Conservation (phyloP, 768 basidiomycete genomes). For the Calocera cornea region DNA sequence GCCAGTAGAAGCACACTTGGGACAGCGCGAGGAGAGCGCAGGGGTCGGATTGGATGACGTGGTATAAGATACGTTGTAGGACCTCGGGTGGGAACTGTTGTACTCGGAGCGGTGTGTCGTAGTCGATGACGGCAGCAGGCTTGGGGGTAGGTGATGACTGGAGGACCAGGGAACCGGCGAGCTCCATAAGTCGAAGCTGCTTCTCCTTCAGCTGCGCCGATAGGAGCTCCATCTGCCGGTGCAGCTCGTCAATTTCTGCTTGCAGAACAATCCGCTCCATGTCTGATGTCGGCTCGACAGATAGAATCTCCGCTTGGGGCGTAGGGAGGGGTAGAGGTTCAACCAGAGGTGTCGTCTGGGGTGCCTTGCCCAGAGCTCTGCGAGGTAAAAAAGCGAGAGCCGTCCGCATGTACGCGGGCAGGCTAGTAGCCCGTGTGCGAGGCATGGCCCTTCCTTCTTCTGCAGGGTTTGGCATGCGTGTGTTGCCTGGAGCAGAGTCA, state of each 20-base stretch:
- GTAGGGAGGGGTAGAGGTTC: background rate
- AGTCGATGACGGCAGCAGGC: background rate
- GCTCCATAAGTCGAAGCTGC: background rate
- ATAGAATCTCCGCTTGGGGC: background rate
- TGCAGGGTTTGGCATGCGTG: background rate
- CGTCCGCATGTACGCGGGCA: background rate
- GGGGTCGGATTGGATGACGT: background rate
- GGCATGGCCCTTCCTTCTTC: background rate
- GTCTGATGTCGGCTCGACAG: background rate
- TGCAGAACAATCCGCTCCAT: background rate
- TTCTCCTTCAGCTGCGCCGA: background rate
- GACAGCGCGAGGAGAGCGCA: background rate
- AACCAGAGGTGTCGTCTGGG: background rate
- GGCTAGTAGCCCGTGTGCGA: conserved; percentile 3
- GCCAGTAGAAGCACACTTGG: conserved; percentile 4
- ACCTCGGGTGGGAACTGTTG: background rate
- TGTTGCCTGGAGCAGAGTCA: background rate
- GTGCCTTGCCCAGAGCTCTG: background rate
- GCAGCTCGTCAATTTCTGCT: background rate
- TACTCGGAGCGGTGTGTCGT: background rate
- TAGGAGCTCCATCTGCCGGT: background rate
- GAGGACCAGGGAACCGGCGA: background rate
- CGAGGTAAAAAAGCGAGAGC: background rate
- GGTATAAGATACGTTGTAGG: background rate
- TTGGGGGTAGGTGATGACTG: background rate